phyloP scores from a whole-genome alignment of 768 basidiomycete species.

The Panaeolus papilionaceus region DNA sequence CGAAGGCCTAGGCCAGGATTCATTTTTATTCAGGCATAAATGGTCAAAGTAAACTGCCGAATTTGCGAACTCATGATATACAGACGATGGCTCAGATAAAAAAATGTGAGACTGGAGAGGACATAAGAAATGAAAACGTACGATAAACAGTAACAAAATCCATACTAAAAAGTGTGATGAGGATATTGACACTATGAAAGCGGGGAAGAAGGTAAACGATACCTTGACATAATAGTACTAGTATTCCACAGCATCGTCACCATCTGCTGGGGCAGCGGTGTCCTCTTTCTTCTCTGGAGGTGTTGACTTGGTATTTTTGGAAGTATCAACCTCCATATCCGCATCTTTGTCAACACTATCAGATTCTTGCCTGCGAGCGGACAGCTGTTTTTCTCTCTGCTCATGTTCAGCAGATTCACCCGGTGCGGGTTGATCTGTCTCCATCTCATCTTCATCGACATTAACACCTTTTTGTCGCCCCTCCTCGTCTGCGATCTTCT shows the following conservation, averaged over 20 bases:
- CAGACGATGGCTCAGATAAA: conserved; percentile 18
- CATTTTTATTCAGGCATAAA: neutral
- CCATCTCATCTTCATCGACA: conserved; percentile 44
- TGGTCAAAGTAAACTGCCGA: neutral
- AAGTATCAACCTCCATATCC: conserved; percentile 48
- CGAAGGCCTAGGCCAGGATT: neutral
- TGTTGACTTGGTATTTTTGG: conserved; percentile 39
- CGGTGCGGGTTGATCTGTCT: conserved; percentile 33
- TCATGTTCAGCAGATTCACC: conserved; percentile 8
- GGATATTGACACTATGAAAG: neutral
- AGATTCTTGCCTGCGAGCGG: conserved; percentile 28
- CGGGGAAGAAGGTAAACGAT: conserved; percentile 11
- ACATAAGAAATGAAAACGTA: conserved; percentile 22
- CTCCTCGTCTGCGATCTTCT: conserved; percentile 72
- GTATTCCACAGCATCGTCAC: conserved; percentile 86
- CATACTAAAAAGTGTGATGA: neutral
- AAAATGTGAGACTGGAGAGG: conserved; percentile 20
- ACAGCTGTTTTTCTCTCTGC: conserved; percentile 16
- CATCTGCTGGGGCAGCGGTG: conserved; percentile 61
- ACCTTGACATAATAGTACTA: conserved; percentile 43
- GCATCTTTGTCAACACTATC: conserved; percentile 29
- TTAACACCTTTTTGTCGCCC: conserved; percentile 48
- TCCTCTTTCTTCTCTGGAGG: conserved; percentile 58
- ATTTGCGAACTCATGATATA: conserved; percentile 8
- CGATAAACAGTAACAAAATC: conserved; percentile 18